Evolutionary conservation across 2,329 filamentous ascomycete genomes (phyloP).

Genomic region (Pseudogymnoascus sp.): DNA sequence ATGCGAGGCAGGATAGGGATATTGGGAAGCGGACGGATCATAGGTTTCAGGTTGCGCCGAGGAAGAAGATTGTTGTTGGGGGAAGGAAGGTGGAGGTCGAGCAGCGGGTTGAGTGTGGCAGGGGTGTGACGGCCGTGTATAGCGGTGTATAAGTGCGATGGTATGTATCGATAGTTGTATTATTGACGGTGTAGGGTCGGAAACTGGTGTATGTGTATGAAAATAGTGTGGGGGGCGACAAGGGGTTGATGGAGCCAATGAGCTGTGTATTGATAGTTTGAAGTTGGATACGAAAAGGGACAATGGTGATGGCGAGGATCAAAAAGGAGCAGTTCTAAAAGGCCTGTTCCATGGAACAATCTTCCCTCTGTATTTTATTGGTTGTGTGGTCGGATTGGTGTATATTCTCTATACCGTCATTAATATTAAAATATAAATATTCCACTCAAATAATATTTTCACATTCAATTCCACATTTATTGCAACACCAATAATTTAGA

Average conservation of each 20-base stretch:
- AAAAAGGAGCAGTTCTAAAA: not conserved
- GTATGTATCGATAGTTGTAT: not conserved
- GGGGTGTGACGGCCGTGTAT: constrained; percentile 75
- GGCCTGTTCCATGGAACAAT: not conserved
- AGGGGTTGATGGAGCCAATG: not conserved
- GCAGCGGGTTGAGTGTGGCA: constrained; percentile 82
- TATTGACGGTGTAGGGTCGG: not conserved
- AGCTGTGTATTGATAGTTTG: not conserved
- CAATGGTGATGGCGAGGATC: not conserved
- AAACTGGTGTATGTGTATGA: not conserved
- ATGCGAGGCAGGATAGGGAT: constrained; percentile 54
- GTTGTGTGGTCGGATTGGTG: not conserved
- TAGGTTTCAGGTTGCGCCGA: constrained; percentile 74
- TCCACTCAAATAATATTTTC: not conserved
- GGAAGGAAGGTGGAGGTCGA: constrained; percentile 70
- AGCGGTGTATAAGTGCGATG: not conserved
- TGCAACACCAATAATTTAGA: not conserved
- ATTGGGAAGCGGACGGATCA: constrained; percentile 60
- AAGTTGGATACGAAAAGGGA: not conserved
- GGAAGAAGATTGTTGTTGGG: constrained; percentile 60
- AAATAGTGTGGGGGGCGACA: not conserved
- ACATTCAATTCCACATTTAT: not conserved
- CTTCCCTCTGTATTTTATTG: not conserved
- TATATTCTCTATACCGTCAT: not conserved
- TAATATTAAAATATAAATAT: not conserved